Conservation (phyloP, 352 stramenopile genomes). For the Pythium dissotocum region DNA sequence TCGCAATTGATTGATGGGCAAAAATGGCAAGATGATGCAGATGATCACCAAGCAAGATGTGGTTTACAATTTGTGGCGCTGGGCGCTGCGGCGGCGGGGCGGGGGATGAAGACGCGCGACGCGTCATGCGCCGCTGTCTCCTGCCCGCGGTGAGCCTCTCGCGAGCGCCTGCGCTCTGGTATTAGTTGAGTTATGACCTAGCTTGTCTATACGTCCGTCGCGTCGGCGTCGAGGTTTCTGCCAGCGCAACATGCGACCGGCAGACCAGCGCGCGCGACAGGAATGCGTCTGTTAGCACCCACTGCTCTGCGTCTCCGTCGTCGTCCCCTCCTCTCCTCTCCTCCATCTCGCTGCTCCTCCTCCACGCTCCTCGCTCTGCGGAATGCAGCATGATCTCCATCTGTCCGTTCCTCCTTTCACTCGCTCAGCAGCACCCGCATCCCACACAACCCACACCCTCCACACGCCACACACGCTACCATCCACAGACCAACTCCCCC, state of each 20-base stretch:
- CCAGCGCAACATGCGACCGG: background rate
- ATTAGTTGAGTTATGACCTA: conserved; percentile 3
- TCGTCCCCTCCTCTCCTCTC: background rate
- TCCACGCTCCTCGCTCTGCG: background rate
- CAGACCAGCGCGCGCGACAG: background rate
- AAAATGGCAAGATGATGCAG: background rate
- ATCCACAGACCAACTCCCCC: background rate
- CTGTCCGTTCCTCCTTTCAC: background rate
- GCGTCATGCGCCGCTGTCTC: conserved; percentile 7
- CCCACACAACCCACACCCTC: too few relatives aligned
- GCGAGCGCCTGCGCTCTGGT: conserved; percentile 1
- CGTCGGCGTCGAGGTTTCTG: background rate
- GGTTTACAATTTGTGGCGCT: background rate
- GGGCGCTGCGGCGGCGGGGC: background rate
- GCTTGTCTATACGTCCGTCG: conserved; percentile 3
- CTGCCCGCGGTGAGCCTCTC: background rate
- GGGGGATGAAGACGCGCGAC: background rate
- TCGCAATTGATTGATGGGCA: background rate
- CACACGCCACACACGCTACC: background rate
- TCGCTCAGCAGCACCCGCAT: background rate
- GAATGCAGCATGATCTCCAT: background rate
- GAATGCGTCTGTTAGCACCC: conserved; percentile 1
- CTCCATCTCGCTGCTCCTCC: background rate
- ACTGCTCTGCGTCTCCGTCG: background rate
- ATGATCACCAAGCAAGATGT: background rate